Evolutionary conservation across 2,329 filamentous ascomycete species (phyloP).

Genomic region (Epicoccum sorghinum): DNA sequence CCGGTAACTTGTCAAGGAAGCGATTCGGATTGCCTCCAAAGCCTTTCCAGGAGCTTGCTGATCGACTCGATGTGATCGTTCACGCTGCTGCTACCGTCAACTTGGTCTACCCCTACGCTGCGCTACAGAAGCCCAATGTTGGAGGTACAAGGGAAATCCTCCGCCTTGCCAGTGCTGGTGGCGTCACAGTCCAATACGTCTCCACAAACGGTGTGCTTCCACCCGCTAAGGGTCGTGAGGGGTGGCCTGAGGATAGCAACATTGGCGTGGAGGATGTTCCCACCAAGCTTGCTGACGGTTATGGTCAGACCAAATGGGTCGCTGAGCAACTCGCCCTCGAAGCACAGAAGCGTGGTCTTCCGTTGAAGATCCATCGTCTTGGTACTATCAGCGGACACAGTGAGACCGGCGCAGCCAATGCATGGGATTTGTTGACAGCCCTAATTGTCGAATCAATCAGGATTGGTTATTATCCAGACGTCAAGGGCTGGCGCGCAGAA

Average conservation of each 20-base stretch:
- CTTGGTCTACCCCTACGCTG: conserved; percentile 80
- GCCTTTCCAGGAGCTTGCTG: conserved; percentile 68
- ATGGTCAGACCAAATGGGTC: conserved; percentile 83
- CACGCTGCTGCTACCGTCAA: conserved; percentile 77
- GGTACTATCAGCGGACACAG: conserved; percentile 83
- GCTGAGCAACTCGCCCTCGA: conserved; percentile 76
- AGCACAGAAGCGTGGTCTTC: conserved; percentile 70
- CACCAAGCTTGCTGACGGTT: conserved; percentile 71
- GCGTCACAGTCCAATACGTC: conserved; percentile 77
- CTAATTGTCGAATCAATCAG: conserved; percentile 78
- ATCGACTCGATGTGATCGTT: conserved; percentile 73
- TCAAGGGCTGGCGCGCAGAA: conserved; percentile 77
- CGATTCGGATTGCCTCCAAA: conserved; percentile 71
- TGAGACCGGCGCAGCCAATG: conserved; percentile 74
- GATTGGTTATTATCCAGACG: conserved; percentile 71
- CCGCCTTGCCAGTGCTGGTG: conserved; percentile 69
- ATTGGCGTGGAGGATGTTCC: conserved; percentile 72
- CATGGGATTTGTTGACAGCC: conserved; percentile 78
- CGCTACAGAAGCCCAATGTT: conserved; percentile 75
- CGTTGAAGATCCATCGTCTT: conserved; percentile 72
- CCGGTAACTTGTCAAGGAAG: conserved; percentile 73
- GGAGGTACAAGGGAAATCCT: conserved; percentile 79
- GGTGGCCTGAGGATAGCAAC: conserved; percentile 74
- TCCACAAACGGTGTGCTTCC: conserved; percentile 83
- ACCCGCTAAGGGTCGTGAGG: conserved; percentile 63